These are phyloP conservation scores for Globisporangium spinosum DNA, from an alignment of 352 stramenopile genomes.

Conservation along the genomic window DNA sequence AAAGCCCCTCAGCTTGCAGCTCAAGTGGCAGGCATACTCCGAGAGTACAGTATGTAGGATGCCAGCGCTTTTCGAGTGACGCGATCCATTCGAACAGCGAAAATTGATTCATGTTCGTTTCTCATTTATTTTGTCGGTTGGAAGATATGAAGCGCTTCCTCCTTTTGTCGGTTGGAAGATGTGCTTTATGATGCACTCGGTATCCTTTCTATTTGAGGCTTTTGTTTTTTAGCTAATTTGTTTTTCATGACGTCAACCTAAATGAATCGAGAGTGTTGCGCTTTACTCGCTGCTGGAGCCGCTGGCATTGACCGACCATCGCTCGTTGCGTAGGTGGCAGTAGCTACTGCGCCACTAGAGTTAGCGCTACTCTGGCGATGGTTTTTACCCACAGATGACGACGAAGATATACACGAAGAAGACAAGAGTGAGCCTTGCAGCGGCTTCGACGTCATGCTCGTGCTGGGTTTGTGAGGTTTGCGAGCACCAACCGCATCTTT, in stretches of 20 bases:
- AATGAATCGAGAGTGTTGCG: not conserved
- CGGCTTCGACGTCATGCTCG: constrained; percentile 7
- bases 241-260: not conserved
- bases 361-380: not conserved
- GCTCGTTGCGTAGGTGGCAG: not conserved
- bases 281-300: not conserved
- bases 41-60: too few relatives aligned
- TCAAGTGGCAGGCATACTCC: too few relatives aligned
- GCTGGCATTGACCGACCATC: not conserved
- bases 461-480: constrained; percentile 1
- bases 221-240: too few relatives aligned
- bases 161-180: too few relatives aligned
- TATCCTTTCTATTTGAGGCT: too few relatives aligned
- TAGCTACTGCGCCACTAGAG: not conserved
- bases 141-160: too few relatives aligned
- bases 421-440: constrained; percentile 10
- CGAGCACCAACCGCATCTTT: not conserved
- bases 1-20: too few relatives aligned
- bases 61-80: too few relatives aligned
- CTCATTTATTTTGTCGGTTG: too few relatives aligned
- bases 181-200: too few relatives aligned
- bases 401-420: not conserved
- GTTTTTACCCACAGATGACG: not conserved
- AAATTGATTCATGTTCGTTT: too few relatives aligned
- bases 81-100: too few relatives aligned